phyloP scores from a whole-genome alignment of 805 yeast genomes.

The Candida berthetii region DNA sequence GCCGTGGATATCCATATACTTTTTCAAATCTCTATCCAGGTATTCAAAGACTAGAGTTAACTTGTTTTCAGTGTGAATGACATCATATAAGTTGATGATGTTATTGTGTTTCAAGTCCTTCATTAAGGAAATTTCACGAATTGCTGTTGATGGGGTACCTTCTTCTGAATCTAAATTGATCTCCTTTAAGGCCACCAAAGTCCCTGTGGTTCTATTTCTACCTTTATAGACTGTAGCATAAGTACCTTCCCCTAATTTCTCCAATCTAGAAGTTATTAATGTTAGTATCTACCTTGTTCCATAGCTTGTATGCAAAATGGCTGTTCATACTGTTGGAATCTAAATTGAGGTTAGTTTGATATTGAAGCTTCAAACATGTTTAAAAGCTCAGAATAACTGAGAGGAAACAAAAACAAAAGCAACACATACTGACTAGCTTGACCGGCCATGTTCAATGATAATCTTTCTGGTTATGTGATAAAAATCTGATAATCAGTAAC shows the following conservation, averaged over 20 bases:
- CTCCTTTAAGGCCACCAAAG: slow-evolving; percentile 90
- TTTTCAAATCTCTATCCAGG: slow-evolving; percentile 89
- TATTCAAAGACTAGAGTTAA: slow-evolving; percentile 89
- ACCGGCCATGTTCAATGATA: slow-evolving; percentile 6
- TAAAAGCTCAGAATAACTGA: too few species aligned
- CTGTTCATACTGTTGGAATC: slow-evolving; percentile 26
- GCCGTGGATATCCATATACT: slow-evolving; percentile 87
- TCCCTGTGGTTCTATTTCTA: slow-evolving; percentile 78
- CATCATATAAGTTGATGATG: slow-evolving; percentile 89
- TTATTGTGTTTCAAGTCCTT: slow-evolving; percentile 92
- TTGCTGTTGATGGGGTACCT: slow-evolving; percentile 98
- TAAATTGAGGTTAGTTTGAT: not conserved
- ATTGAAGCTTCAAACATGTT: not conserved
- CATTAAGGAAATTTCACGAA: slow-evolving; percentile 91
- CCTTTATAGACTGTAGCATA: slow-evolving; percentile 99
- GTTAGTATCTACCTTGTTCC: not conserved
- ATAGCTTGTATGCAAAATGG: slow-evolving; percentile 4
- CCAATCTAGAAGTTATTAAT: slow-evolving; percentile 35
- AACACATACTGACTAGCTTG: slow-evolving; percentile 21
- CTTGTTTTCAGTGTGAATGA: slow-evolving; percentile 94
- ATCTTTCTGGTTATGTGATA: not conserved
- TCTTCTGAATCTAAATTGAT: slow-evolving; percentile 90
- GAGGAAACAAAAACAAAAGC: not conserved
- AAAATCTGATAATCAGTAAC: too few species aligned
- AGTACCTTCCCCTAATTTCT: slow-evolving; percentile 90